These are phyloP conservation scores for Hemisphaericaspora lyxosophila DNA, from an alignment of 1,139 yeast genomes.

Conservation along the genomic window DNA sequence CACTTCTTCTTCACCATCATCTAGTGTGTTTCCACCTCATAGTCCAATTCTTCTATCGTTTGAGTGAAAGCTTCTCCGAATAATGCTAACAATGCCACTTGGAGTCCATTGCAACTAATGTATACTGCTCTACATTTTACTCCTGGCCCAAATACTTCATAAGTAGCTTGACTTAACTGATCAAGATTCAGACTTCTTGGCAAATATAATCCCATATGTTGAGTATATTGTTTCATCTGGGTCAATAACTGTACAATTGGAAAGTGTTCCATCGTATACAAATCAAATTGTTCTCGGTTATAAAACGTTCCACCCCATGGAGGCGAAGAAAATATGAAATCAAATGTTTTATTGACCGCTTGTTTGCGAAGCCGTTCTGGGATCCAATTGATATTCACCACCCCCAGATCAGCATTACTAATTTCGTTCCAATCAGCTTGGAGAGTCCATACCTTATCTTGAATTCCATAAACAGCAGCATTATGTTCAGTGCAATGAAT, in stretches of 20 bases:
- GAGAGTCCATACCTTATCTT: constrained; percentile 45
- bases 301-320: constrained; percentile 97
- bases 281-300: constrained; percentile 47
- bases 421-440: constrained; percentile 59
- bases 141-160: constrained; percentile 42
- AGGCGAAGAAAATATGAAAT: constrained; percentile 79
- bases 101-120: constrained; percentile 39
- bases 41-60: constrained; percentile 11
- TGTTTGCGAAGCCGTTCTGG: constrained; percentile 18
- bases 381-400: constrained; percentile 11
- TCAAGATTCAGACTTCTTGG: constrained; percentile 67
- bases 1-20: neutral
- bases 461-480: constrained; percentile 66
- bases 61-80: constrained; percentile 44
- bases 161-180: constrained; percentile 54
- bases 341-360: constrained; percentile 37
- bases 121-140: constrained; percentile 51
- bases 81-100: constrained; percentile 57
- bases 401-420: constrained; percentile 13
- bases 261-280: constrained; percentile 47
- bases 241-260: constrained; percentile 44
- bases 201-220: constrained; percentile 66
- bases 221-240: constrained; percentile 42
- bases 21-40: constrained; percentile 2
- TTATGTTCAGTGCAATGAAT: constrained; percentile 69